These are phyloP conservation scores for Plectranthus barbatus DNA, from an alignment of 257 asterid species.

Conservation along the genomic window DNA sequence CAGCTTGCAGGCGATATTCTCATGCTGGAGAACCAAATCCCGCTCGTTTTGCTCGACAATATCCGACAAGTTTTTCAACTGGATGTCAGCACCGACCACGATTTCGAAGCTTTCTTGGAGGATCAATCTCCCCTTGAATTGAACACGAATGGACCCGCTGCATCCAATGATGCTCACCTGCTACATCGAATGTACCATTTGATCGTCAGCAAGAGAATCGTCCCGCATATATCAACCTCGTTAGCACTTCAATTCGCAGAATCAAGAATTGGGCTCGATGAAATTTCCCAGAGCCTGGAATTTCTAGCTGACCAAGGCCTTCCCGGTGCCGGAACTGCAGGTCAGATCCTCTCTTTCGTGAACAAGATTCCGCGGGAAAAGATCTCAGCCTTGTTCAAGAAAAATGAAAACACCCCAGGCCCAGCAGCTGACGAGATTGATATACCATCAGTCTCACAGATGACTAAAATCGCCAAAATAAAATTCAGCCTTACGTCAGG, in stretches of 20 bases:
- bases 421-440: conserved; percentile 17
- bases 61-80: not conserved
- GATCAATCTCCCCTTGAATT: conserved; percentile 30
- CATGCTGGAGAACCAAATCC: conserved; percentile 50
- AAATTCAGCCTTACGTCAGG: conserved; percentile 9
- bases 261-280: not conserved
- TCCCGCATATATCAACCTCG: no score
- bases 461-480: conserved; percentile 12
- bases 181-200: conserved; percentile 23
- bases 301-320: not conserved
- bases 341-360: conserved; percentile 2
- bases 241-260: no score
- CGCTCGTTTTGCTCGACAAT: conserved; percentile 11
- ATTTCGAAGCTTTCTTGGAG: conserved; percentile 4
- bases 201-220: conserved; percentile 11
- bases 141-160: not conserved
- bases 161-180: conserved; percentile 13
- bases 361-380: conserved; percentile 9
- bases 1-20: conserved; percentile 17
- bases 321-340: conserved; percentile 10
- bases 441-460: conserved; percentile 28
- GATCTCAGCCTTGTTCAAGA: not conserved
- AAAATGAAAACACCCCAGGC: not conserved
- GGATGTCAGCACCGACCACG: not conserved
- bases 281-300: not conserved